Percentiles rank a stretch among this genome's conserved stretches.
Conservation (phyloP, 2,329 filamentous ascomycete species). For the Exophiala mesophila region DNA sequence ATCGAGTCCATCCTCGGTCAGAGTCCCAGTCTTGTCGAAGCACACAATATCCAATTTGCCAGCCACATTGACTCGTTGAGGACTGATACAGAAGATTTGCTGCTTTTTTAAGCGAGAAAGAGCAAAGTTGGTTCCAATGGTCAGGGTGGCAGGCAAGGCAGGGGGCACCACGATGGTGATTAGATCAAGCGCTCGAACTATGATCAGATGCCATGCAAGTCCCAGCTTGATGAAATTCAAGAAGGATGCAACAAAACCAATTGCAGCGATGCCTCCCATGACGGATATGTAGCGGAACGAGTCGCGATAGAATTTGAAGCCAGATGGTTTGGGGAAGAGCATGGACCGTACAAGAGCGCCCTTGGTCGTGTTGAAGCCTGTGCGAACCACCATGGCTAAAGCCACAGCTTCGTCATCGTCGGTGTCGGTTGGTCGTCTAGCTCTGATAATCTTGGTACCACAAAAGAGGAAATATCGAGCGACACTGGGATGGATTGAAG, state of each 20-base stretch:
- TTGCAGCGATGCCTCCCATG: slow-evolving; percentile 77
- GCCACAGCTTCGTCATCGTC: slow-evolving; percentile 83
- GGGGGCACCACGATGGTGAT: slow-evolving; percentile 98
- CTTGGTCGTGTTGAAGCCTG: slow-evolving; percentile 96
- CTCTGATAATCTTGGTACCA: slow-evolving; percentile 91
- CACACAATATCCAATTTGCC: slow-evolving; percentile 95
- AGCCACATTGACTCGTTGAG: slow-evolving; percentile 92
- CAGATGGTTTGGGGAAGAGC: slow-evolving; percentile 96
- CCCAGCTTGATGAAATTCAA: slow-evolving; percentile 85
- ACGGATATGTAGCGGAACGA: slow-evolving; percentile 97
- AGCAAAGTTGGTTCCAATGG: slow-evolving; percentile 95
- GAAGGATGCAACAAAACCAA: slow-evolving; percentile 88
- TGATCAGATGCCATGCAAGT: slow-evolving; percentile 81
- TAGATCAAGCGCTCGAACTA: slow-evolving; percentile 85
- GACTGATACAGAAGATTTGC: slow-evolving; percentile 95
- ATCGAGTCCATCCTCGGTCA: slow-evolving; percentile 94
- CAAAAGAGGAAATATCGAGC: slow-evolving; percentile 89
- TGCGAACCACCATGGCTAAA: slow-evolving; percentile 85
- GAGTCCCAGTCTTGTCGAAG: slow-evolving; percentile 97
- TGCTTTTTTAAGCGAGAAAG: slow-evolving; percentile 79
- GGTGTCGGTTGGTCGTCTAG: slow-evolving; percentile 79
- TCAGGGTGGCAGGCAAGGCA: slow-evolving; percentile 86
- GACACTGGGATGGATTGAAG: slow-evolving; percentile 75
- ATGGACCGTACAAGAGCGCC: slow-evolving; percentile 93
- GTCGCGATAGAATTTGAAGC: slow-evolving; percentile 97